Evolutionary conservation across 495 filamentous ascomycete genomes (phyloP).

Genomic region (Pyrenula aspistea): DNA sequence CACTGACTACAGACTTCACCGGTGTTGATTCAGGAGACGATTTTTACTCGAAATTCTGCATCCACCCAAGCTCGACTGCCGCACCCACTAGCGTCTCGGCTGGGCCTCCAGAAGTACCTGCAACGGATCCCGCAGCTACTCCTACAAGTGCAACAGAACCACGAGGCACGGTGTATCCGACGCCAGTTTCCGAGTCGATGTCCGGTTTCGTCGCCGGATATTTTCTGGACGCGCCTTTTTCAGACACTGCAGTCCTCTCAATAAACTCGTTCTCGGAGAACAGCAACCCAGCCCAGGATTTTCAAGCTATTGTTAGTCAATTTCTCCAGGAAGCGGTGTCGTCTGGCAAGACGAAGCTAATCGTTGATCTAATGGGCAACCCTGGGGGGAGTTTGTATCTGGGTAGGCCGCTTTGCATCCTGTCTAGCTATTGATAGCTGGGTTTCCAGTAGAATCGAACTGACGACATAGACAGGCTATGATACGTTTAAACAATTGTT

Average conservation of each 20-base stretch:
- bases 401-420: too few relatives aligned
- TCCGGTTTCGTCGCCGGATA: background rate
- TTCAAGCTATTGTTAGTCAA: background rate
- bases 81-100: background rate
- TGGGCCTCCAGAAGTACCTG: background rate
- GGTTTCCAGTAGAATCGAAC: too few relatives aligned
- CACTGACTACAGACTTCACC: background rate
- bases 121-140: background rate
- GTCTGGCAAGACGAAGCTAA: constrained; percentile 29
- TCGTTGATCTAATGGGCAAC: constrained; percentile 44
- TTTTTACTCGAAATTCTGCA: background rate
- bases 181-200: background rate
- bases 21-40: background rate
- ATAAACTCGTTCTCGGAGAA: background rate
- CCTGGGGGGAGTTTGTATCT: constrained; percentile 30
- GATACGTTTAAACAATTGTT: background rate
- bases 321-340: constrained; percentile 12
- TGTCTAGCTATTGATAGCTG: too few relatives aligned
- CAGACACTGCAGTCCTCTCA: background rate
- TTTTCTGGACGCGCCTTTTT: background rate
- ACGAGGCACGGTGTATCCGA: background rate
- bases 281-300: background rate
- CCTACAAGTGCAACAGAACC: background rate
- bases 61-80: background rate
- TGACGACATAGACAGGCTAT: background rate